Evolutionary conservation across 2,329 filamentous ascomycete genomes (phyloP), one percentile per base, ranked within the genome.

Genomic region (Penicillium decumbens): DNA sequence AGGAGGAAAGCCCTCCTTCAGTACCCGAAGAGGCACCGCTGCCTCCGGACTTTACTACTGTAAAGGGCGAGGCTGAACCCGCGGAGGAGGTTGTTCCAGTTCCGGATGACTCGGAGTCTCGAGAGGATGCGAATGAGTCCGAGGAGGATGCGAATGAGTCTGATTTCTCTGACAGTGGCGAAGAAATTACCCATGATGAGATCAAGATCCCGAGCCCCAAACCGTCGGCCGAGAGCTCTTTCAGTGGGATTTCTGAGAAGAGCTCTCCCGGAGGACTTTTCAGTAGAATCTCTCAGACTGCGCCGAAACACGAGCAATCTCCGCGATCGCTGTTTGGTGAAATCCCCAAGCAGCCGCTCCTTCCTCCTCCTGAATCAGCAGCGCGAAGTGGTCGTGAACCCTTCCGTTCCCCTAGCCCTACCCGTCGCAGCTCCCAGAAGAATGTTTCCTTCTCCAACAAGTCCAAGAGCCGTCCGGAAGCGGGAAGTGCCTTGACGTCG

Each of bases 331-430:
- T 77, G 20, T 77, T 77, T 54, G 75, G 74, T 15, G 75, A 77
- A 53, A 67, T 76, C 30, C 53, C 63, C 8, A 69, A 72, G 48
- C 56, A 59, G 40, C 56, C 72, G 60, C 18, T 58, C 62, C 35
- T 71, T 71, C 47, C 69, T 27, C 59, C 71, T 27, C 59, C 71
- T 28, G 53, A 41, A 29, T 64, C 71, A 4, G 63, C 66, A 23
- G 53, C 63, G 29, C 61, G 67, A 54, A 54, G 24, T 28, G 58
- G 56, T 35, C 59, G 57, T 20, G 65, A 73, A 54, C 67, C 65
- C 45, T 72, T 72, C 23, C 65, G 74, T 24, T 77, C 75, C 8
- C 74, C 74, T 4, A 77, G 75, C 47, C 75, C 75, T 7, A 65
- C 74, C n/a, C 71, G 75, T 20, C 51, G 61, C 13, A 55, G 56